A percentile compares a stretch with the other conserved stretches of the same genome.
phyloP scores from a whole-genome alignment of 1,284 basidiomycete species.

The Leccinum fallax region DNA sequence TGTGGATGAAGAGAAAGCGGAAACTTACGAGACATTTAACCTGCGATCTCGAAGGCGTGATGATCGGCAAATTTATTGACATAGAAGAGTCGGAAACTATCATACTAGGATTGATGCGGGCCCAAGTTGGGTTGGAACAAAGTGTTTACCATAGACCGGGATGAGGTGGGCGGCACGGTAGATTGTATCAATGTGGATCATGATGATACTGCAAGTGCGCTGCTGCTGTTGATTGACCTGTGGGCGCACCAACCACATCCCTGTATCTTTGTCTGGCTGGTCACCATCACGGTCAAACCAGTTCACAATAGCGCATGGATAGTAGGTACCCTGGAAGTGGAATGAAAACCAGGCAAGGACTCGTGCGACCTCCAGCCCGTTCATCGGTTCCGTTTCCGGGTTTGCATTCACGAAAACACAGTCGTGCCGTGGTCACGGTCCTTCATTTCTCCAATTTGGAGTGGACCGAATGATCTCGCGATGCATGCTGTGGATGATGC shows the following conservation, averaged over 20 bases:
- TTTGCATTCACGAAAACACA: constrained; percentile 1
- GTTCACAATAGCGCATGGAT: neutral
- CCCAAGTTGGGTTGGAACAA: neutral
- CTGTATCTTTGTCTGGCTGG: neutral
- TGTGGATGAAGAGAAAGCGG: too few species aligned
- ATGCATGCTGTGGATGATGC: neutral
- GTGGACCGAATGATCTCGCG: neutral
- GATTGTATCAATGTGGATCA: neutral
- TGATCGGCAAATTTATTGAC: neutral
- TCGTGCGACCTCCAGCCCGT: neutral
- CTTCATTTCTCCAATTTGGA: neutral
- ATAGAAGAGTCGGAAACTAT: neutral
- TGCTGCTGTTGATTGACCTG: neutral
- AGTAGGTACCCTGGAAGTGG: neutral
- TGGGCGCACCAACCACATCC: neutral
- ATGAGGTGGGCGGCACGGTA: neutral
- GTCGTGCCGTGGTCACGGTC: neutral
- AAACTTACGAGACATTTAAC: too few species aligned
- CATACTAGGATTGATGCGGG: neutral
- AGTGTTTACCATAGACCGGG: neutral
- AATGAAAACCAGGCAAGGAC: neutral
- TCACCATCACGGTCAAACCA: neutral
- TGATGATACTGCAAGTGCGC: neutral
- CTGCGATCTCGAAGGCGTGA: neutral
- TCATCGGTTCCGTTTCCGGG: neutral